Evolutionary conservation across 106 monocot species (phyloP).

Genomic region (Iris macrosiphon): DNA sequence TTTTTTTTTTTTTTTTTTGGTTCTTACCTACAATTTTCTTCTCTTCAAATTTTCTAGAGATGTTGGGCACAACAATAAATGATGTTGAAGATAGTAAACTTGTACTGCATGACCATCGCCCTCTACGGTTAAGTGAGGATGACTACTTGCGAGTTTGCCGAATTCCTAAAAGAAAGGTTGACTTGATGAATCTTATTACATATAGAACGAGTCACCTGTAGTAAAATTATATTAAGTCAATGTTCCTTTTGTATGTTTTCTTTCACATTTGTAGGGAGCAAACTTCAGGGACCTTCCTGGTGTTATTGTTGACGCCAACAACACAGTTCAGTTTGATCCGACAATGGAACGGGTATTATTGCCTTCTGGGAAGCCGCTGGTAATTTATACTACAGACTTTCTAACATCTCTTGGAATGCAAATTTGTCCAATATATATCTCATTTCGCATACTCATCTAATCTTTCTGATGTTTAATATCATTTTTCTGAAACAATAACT

Average conservation of each 20-base stretch:
- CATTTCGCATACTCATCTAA: neutral
- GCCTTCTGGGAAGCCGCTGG: conserved; percentile 73
- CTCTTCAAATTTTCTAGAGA: conserved; percentile 27
- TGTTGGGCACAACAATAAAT: conserved; percentile 17
- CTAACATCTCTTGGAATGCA: neutral
- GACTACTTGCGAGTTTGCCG: conserved; percentile 60
- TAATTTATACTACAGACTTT: conserved; percentile 13
- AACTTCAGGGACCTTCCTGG: conserved; percentile 87
- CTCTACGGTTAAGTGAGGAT: conserved; percentile 42
- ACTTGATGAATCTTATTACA: neutral
- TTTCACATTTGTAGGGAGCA: conserved; percentile 77
- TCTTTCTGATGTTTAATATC: neutral
- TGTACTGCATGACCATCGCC: conserved; percentile 62
- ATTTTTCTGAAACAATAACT: neutral
- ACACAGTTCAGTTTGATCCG: conserved; percentile 51
- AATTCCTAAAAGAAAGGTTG: conserved; percentile 81
- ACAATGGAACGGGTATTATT: conserved; percentile 41
- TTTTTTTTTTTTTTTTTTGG: too few relatives aligned
- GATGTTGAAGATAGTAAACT: conserved; percentile 12
- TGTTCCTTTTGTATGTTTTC: too few relatives aligned
- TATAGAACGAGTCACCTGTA: too few relatives aligned
- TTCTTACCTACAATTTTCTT: too few relatives aligned
- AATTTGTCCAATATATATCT: neutral
- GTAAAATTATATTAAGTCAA: too few relatives aligned
- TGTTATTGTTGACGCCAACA: conserved; percentile 53